Base-by-base conservation (phyloP, 306 rosid species). In the Cotoneaster glaucophyllus region DNA sequence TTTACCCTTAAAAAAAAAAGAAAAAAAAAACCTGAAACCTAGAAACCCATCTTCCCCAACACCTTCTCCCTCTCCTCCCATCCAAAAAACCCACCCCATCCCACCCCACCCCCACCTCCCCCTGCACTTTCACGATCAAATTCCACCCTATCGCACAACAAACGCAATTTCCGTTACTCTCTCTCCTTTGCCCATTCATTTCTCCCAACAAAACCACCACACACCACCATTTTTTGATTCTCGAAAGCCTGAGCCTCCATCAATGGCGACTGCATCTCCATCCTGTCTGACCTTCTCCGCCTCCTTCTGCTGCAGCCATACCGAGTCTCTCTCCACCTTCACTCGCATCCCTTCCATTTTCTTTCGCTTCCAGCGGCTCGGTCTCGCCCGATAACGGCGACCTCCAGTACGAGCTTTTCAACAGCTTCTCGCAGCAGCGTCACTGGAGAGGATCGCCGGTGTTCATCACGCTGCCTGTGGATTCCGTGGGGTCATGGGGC, bases 221-320 rank as follows among this genome's bases (percentile, higher is more conserved):
- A 34, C 65, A 32, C 67, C 53, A 45, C 34, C 71, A n/a, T 24
- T 61, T 61, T 25, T 29, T 28, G 25, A 31, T 39, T 73, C 28
- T 19, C 56, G 63, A 69, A 81, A 80, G 85, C 86, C 90, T 82
- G 45, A 29, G 5, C 8, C 57, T 57, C 52, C 25, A 5, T 50
- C 82, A 63, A 88, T 88, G 93, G 88, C 85, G 78, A 85, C 89
- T 82, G 81, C 93, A 10, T 87, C 90, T 44, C 90, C 89, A 24
- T 81, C 92, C 11, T 37, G 87, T 18, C 85, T 86, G 7, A 79
- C 26, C 74, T 89, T 91, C 83, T 81, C 92, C 19, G 71, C 86
- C 43, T 87, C 91, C 63, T 93, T 85, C 77, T 70, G 74, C 81
- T 83, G 77, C 71, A 69, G 87, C 61, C 63, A 78, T 12, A 18